These are phyloP conservation scores for Lophiostoma macrostomum DNA, from an alignment of 495 filamentous ascomycete genomes.

Conservation along the genomic window DNA sequence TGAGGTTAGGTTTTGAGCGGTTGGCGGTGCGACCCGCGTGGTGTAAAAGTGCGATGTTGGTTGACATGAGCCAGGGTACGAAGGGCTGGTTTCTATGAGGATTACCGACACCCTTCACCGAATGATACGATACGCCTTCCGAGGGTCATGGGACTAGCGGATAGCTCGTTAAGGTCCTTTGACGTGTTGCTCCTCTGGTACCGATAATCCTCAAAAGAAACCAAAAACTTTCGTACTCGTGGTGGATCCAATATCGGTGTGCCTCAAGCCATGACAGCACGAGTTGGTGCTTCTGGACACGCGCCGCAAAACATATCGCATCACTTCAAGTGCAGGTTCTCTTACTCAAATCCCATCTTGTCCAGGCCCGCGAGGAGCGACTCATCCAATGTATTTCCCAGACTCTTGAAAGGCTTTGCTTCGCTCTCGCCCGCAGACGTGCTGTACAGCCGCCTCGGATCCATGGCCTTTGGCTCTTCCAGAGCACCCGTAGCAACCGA, in stretches of 20 bases:
- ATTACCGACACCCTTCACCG: too few species aligned
- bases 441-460: neutral
- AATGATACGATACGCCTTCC: too few species aligned
- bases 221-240: too few species aligned
- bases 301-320: neutral
- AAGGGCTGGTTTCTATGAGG: too few species aligned
- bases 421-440: constrained; percentile 5
- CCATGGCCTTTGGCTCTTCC: neutral
- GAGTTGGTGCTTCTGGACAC: neutral
- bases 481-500: constrained; percentile 1
- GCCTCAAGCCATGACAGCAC: too few species aligned
- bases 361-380: constrained; percentile 48
- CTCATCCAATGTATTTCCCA: constrained; percentile 50
- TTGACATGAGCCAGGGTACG: too few species aligned
- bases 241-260: too few species aligned
- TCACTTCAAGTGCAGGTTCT: constrained; percentile 1
- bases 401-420: constrained; percentile 42
- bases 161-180: too few species aligned
- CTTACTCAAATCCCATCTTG: constrained; percentile 32
- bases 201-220: too few species aligned
- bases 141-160: too few species aligned
- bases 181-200: too few species aligned
- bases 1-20: neutral
- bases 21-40: neutral
- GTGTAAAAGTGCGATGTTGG: neutral